Base-by-base conservation (phyloP, 2,329 filamentous ascomycete genomes). In the Clonostachys chloroleuca region DNA sequence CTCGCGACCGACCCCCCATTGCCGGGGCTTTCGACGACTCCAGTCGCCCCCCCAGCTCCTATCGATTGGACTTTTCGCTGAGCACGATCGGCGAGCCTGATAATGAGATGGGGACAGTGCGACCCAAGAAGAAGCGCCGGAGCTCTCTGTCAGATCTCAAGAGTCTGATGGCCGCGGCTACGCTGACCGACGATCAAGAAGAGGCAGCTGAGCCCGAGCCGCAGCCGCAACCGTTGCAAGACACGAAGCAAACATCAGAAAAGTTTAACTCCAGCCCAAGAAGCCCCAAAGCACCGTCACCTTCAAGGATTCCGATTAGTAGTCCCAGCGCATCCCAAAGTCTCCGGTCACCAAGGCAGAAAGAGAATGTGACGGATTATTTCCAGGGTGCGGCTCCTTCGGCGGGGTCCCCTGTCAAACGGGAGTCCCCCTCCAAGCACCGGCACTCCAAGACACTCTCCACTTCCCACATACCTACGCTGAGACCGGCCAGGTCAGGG, bases 131-230 rank as follows among this genome's bases (percentile, higher is more conserved):
- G 53, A 96, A 95, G 72, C 80, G 92, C 47, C 84, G 92, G 61
- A 96, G 92, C 68, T 96, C 92, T 24, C 70, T 97, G 40, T 96
- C 92, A 5, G 92, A 97, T 63, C 75, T 97, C 43, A 87, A 83
- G 55, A 77, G 73, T 47, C 71, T 89, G 16, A 84, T 92, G 67
- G 78, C 76, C 39, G 75, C 81, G 47, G 74, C 84, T 9, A 77
- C 72, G 12, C 65, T 85, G 1, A 59, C 58, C 12, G 63, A 66
- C 20, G 62, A 67, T 2, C 55, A 63, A 17, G 12, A 34, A 30
- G 24, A 10, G 24, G 24, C 24, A 30, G 43, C n/a, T 17, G 37
- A 46, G 12, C 18, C 44, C 30, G 61, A 64, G 42, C 52, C 67
- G 9, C 54, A 72, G 13, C 24, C 24, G 24, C 73, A 75, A 59